phyloP scores from a whole-genome alignment of 352 stramenopile genomes.

The Elongisporangium undulatum region DNA sequence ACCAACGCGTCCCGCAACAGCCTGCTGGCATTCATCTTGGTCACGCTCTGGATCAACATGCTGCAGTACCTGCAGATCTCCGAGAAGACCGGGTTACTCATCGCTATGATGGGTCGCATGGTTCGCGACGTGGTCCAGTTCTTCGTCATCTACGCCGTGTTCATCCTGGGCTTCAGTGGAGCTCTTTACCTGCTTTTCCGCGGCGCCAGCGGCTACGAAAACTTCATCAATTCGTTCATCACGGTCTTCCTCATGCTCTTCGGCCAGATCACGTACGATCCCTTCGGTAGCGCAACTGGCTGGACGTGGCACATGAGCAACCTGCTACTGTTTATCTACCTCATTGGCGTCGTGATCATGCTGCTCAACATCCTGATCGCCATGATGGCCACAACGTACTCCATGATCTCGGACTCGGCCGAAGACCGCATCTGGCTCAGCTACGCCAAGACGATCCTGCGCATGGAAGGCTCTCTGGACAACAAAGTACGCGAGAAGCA shows the following conservation, averaged over 20 bases:
- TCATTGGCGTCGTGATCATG: slow-evolving; percentile 62
- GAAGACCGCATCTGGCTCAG: slow-evolving; percentile 45
- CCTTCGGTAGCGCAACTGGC: slow-evolving; percentile 22
- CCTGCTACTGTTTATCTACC: slow-evolving; percentile 47
- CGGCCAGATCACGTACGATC: slow-evolving; percentile 52
- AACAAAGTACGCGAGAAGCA: too few species aligned
- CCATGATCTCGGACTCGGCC: slow-evolving; percentile 45
- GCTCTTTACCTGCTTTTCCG: slow-evolving; percentile 67
- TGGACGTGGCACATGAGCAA: slow-evolving; percentile 47
- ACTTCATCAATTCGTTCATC: slow-evolving; percentile 55
- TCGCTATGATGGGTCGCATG: slow-evolving; percentile 79
- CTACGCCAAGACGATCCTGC: slow-evolving; percentile 43
- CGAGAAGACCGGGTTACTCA: slow-evolving; percentile 48
- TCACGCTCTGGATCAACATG: slow-evolving; percentile 65
- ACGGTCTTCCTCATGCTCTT: slow-evolving; percentile 76
- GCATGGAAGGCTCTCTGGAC: too few species aligned
- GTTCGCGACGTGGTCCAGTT: slow-evolving; percentile 64
- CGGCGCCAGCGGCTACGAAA: slow-evolving; percentile 47
- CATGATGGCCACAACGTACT: too few species aligned
- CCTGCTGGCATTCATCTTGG: slow-evolving; percentile 44
- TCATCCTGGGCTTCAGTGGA: slow-evolving; percentile 64
- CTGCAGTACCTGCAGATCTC: slow-evolving; percentile 70
- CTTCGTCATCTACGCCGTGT: slow-evolving; percentile 65
- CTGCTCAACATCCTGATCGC: too few species aligned
- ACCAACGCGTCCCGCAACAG: slow-evolving; percentile 32